Evolutionary conservation across 257 asterid genomes (phyloP), one percentile per base, ranked within the genome.

Genomic region (Plectranthus barbatus): DNA sequence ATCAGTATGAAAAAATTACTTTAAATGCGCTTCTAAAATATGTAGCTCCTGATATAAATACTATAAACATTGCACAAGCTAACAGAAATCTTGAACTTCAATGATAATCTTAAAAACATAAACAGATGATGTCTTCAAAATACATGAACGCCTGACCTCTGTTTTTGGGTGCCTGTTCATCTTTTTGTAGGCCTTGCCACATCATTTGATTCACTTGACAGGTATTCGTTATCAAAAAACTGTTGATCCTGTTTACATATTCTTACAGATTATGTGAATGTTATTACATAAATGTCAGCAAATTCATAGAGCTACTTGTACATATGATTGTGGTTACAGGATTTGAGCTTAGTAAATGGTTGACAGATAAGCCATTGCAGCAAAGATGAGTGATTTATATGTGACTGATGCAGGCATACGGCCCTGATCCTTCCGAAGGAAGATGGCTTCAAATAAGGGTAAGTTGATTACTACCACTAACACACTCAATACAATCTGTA

Each of bases 331-430:
- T 8, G 10, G 2, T 9, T 31, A 57, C 50, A 56, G 23, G 3
- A 10, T 48, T 34, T 36, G 0, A 1, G 12, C 18, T 6, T 19
- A 57, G 19, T 37, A 57, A 34, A 37, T 36, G 63, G 49, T 10
- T 60, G 26, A n/a, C 15, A 24, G 14, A 44, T 9, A 60, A 42
- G 53, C 54, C 26, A 26, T 41, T 26, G 18, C 26, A 60, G 67
- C 67, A 24, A 45, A 26, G 56, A 29, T 9, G 15, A 60, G 8
- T 9, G 67, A 60, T 37, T 29, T 53, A 29, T 9, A 60, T 11
- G 56, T 60, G 44, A 60, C 56, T 0, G 67, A 45, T 15, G 67
- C 31, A 14, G 67, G 67, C 56, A 45, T 60, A 15, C 56, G 6
- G 15, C 67, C 67, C 18, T 26, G 11, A 11, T 60, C 67, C 26